Evolutionary conservation across 1,284 basidiomycete species (phyloP).

Genomic region (Xerocomus amazonicus): DNA sequence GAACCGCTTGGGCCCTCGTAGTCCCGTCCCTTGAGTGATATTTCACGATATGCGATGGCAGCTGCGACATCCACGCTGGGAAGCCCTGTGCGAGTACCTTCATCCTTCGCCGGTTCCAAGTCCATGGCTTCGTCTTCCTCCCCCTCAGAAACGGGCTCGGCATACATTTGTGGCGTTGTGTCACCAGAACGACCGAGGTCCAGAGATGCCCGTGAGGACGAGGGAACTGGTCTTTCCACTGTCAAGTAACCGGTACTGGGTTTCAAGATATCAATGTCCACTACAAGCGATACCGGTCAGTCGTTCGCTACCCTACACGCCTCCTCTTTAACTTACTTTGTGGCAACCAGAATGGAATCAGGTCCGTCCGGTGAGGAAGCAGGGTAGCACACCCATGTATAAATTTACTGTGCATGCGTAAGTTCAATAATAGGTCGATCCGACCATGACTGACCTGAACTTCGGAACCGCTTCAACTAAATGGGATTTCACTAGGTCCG

Average conservation of each 20-base stretch:
- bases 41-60: slow-evolving; percentile 80
- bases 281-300: slow-evolving; percentile 37
- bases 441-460: slow-evolving; percentile 57
- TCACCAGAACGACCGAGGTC: slow-evolving; percentile 47
- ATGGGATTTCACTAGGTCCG: slow-evolving; percentile 91
- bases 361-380: slow-evolving; percentile 89
- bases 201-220: slow-evolving; percentile 44
- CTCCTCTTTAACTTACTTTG: slow-evolving; percentile 61
- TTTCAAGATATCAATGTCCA: slow-evolving; percentile 93
- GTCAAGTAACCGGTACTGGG: slow-evolving; percentile 73
- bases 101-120: slow-evolving; percentile 67
- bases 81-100: slow-evolving; percentile 75
- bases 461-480: slow-evolving; percentile 92
- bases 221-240: slow-evolving; percentile 69
- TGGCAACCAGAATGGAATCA: slow-evolving; percentile 99
- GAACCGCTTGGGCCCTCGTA: slow-evolving; percentile 14
- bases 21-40: slow-evolving; percentile 58
- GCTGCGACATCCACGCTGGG: slow-evolving; percentile 68
- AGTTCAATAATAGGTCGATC: slow-evolving; percentile 6
- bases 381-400: slow-evolving; percentile 97
- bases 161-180: slow-evolving; percentile 54
- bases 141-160: slow-evolving; percentile 88
- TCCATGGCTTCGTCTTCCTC: slow-evolving; percentile 81
- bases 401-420: slow-evolving; percentile 66
- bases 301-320: background rate